Conservation (phyloP, 192 early-diverging fungal species). For the Globomyces pollinis-pini region DNA sequence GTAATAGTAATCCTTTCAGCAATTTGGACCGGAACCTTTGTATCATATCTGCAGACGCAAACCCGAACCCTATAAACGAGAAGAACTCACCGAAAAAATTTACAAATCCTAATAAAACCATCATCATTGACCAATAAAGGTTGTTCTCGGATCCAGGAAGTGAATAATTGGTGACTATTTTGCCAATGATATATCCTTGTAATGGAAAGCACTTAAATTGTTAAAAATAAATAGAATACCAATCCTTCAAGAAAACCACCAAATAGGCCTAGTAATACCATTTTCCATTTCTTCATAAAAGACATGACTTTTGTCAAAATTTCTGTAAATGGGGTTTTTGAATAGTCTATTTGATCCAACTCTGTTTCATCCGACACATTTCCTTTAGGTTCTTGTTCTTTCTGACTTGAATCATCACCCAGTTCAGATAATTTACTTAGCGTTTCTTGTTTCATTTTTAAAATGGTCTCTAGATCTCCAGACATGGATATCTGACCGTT, state of each 20-base stretch:
- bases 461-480: too few relatives aligned
- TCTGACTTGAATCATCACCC: too few relatives aligned
- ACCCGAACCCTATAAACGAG: background rate
- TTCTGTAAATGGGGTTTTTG: background rate
- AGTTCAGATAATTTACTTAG: too few relatives aligned
- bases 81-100: background rate
- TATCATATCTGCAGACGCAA: background rate
- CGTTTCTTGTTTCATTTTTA: too few relatives aligned
- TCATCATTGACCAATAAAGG: background rate
- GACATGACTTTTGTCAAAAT: background rate
- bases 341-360: too few relatives aligned
- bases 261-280: background rate
- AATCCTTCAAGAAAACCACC: conserved; percentile 1
- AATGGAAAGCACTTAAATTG: too few relatives aligned
- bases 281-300: background rate
- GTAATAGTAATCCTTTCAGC: background rate
- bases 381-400: too few relatives aligned
- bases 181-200: background rate
- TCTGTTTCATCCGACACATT: too few relatives aligned
- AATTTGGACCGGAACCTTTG: background rate
- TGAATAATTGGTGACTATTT: background rate
- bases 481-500: too few relatives aligned
- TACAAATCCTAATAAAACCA: background rate
- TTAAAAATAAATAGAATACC: background rate
- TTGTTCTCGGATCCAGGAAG: background rate